Evolutionary conservation across 164 flowering plant species (phyloP), one percentile per base, ranked within the genome.

Genomic region (Euptelea pleiosperma): DNA sequence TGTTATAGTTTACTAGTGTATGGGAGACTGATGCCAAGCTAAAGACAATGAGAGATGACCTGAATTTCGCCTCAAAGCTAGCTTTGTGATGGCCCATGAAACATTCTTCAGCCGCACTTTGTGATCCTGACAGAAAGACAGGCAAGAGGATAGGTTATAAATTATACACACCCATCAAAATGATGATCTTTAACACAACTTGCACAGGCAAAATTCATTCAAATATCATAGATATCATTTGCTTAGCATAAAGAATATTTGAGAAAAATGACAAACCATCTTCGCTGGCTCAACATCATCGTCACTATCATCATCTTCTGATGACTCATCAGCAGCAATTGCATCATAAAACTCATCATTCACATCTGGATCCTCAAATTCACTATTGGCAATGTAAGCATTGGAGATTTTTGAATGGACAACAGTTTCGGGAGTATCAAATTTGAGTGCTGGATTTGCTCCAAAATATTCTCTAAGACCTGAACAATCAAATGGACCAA

Each of bases 281-380:
- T 69, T 60, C 34, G 68, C 46, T 46, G 14, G 28, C 43, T 73
- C 82, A 10, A 56, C 50, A 18, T 70, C 81, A 57, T 71, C 72
- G 14, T 82, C 87, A 74, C 82, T 79, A 47, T 82, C 96, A 60
- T 85, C 86, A 59, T 85, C 87, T n/a, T 78, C 84, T 19, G 83
- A 79, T 55, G 85, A 74, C 42, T 81, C 75, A 19, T 79, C 86
- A 61, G 71, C 79, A 55, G 78, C 79, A 61, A 82, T 81, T 49
- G 96, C 97, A 82, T 87, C 98, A 78, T 87, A 87, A 62, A 89
- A 93, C 57, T 87, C 78, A 36, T 93, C 98, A 30, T 57, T 69
- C 46, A 52, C 65, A 49, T 72, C 82, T 55, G 63, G 18, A 52
- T 80, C 90, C 31, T 83, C 90, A 69, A 36, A 62, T 10, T 86